Base-by-base conservation (phyloP, 768 basidiomycete species). In the Crassisporium funariophilum region DNA sequence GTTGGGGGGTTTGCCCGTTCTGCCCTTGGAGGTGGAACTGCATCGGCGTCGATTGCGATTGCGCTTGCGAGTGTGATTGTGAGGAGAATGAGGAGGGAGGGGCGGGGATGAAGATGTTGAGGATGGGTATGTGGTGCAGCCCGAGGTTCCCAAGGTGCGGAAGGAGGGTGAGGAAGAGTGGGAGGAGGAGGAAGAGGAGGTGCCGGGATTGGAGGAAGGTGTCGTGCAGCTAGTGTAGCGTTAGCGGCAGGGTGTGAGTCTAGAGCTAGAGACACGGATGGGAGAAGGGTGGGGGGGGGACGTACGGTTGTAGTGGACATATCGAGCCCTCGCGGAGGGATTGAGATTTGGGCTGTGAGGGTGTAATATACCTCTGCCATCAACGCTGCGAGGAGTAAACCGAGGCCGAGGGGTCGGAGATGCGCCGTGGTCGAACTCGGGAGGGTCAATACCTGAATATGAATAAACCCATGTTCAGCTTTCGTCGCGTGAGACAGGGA, bases 161-260 rank as follows among this genome's bases (percentile, higher is more conserved):
- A 4, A 79, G 73, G 40, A 70, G 52, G 58, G 77, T 73, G 8
- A 82, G 58, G 41, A 77, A 25, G 20, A 81, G 51, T 4, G 86
- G 83, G 2, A 88, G 69, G 22, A 73, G 5, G 46, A 87, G 68
- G 66, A 89, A 84, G 43, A 86, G 61, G 1, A 71, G 20, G 43
- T 78, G 76, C n/a, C 88, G 85, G 24, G 66, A 50, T 38, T 72
- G 59, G 59, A 77, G 75, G 27, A 84, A 64, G 20, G 59, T 69
- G 60, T 89, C 85, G 64, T 87, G 83, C 81, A 82, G 84, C 87
- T 89, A 41, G 20, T 31, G 10, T 11, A 31, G 2, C n/a, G 10
- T 5, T 31, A n/a, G 10, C 2, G n/a, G n/a, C 29, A 31, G 36
- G 7, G n/a, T 9, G 22, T 5, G n/a, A 19, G n/a, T n/a, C n/a